Percentiles rank a stretch among this genome's conserved stretches.
phyloP scores from a whole-genome alignment of 768 basidiomycete species.

The Phylloporus scabripes region DNA sequence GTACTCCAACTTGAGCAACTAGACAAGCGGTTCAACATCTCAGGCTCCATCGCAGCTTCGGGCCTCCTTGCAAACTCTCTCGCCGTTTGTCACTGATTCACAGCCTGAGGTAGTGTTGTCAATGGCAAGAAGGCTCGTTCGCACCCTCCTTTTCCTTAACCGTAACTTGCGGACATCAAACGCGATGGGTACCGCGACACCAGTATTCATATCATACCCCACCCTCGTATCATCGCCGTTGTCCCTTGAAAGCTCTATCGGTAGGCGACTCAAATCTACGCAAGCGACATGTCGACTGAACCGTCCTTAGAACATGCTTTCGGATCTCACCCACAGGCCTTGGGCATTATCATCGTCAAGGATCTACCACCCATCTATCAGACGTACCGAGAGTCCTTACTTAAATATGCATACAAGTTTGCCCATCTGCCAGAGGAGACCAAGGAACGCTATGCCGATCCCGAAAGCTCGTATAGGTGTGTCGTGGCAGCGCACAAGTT shows the following conservation, averaged over 20 bases:
- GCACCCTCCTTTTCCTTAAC: slow-evolving; percentile 2
- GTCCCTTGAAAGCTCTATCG: slow-evolving; percentile 55
- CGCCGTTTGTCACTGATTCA: not conserved
- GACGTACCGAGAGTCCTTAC: slow-evolving; percentile 59
- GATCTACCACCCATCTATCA: slow-evolving; percentile 72
- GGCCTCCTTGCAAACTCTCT: too few species aligned
- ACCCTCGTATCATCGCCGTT: slow-evolving; percentile 50
- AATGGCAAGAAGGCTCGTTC: slow-evolving; percentile 17
- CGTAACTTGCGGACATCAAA: slow-evolving; percentile 12
- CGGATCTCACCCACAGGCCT: slow-evolving; percentile 66
- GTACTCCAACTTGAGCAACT: too few species aligned
- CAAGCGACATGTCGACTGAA: not conserved
- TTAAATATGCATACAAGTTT: slow-evolving; percentile 73
- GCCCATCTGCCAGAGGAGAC: slow-evolving; percentile 58
- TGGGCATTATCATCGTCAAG: slow-evolving; percentile 78
- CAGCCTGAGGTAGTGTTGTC: not conserved
- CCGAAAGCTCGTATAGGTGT: slow-evolving; percentile 69
- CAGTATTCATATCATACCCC: slow-evolving; percentile 57
- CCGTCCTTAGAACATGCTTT: slow-evolving; percentile 65
- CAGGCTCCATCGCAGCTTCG: too few species aligned
- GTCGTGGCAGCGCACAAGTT: slow-evolving; percentile 11
- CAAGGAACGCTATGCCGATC: slow-evolving; percentile 73
- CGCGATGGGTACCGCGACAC: slow-evolving; percentile 12
- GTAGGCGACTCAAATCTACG: slow-evolving; percentile 31
- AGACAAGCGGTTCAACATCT: too few species aligned